Evolutionary conservation across 2,329 filamentous ascomycete species (phyloP).

Genomic region (Elsinoe batatas): DNA sequence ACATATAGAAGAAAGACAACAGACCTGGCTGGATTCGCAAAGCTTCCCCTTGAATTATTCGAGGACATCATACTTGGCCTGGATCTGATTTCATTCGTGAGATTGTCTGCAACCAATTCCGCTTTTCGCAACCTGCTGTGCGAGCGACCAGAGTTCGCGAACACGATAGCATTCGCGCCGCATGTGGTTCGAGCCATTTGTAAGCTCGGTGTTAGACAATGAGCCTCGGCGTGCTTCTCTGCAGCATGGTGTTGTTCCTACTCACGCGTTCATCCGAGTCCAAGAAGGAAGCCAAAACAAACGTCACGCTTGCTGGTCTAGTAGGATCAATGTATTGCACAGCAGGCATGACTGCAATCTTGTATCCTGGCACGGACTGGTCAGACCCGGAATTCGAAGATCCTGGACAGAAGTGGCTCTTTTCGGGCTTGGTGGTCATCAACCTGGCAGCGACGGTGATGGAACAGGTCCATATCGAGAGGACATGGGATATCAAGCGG

Average conservation of each 20-base stretch:
- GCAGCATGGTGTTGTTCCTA: constrained; percentile 16
- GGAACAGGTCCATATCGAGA: not conserved
- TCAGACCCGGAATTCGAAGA: constrained; percentile 39
- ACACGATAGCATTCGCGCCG: no score
- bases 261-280: not conserved
- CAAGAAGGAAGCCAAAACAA: constrained; percentile 15
- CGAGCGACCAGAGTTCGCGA: no score
- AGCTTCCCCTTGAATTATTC: no score
- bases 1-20: no score
- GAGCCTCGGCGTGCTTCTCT: constrained; percentile 31
- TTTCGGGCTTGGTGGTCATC: constrained; percentile 19
- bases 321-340: constrained; percentile 37
- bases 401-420: constrained; percentile 28
- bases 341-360: constrained; percentile 34
- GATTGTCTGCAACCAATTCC: no score
- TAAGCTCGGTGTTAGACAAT: constrained; percentile 29
- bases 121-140: no score
- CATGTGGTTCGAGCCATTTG: no score
- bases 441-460: not conserved
- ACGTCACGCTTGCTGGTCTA: constrained; percentile 27
- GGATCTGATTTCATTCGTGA: no score
- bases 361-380: constrained; percentile 38
- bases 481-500: not conserved
- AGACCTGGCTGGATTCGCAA: no score
- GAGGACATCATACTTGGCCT: no score